phyloP scores from a whole-genome alignment of 1,139 yeast species.

The Casaregolazyma suthepensis region DNA sequence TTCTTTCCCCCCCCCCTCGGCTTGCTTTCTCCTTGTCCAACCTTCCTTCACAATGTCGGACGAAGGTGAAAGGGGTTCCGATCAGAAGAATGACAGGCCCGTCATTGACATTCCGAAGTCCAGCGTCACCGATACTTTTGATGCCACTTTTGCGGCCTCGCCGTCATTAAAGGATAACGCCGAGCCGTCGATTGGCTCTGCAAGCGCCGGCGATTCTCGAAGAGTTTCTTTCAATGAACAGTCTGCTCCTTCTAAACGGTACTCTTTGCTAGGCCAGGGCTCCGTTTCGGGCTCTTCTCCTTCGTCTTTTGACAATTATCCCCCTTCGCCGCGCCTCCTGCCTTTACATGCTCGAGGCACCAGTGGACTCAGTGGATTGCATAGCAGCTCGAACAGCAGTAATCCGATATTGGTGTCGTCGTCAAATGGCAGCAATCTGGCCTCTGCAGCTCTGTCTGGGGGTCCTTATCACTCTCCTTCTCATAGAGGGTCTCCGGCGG shows the following conservation, averaged over 20 bases:
- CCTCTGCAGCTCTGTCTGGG: background rate
- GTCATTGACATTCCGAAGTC: conserved; percentile 8
- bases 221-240: conserved; percentile 1
- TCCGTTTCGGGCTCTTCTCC: conserved; percentile 5
- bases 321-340: conserved; percentile 5
- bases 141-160: background rate
- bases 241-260: background rate
- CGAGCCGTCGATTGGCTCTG: conserved; percentile 1
- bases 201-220: background rate
- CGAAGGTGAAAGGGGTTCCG: conserved; percentile 5
- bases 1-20: background rate
- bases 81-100: conserved; percentile 3
- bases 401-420: background rate
- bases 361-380: background rate
- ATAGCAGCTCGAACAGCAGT: background rate
- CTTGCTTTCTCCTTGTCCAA: background rate
- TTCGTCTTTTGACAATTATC: conserved; percentile 6
- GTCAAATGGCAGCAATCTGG: background rate
- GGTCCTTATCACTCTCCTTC: conserved; percentile 4
- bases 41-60: background rate
- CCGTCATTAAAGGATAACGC: background rate
- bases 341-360: conserved; percentile 1
- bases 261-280: conserved; percentile 3
- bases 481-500: conserved; percentile 6
- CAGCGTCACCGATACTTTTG: conserved; percentile 7